Base-by-base conservation (phyloP, 2,329 filamentous ascomycete genomes). In the Aspergillus amoenus region DNA sequence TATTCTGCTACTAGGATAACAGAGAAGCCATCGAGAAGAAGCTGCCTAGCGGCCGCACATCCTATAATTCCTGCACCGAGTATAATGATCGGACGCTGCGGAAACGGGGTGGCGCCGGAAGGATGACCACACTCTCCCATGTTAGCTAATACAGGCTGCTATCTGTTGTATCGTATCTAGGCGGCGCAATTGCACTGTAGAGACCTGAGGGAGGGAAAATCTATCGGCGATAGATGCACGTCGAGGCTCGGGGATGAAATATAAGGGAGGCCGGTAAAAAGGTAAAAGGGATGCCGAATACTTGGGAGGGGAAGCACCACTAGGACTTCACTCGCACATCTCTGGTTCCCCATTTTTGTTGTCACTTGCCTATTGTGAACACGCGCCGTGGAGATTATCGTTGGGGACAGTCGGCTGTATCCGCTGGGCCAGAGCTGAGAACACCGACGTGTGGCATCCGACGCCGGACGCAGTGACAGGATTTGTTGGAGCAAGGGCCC, bases 1-100 rank as follows among this genome's bases (percentile, higher is more conserved):
- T 68, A 74, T 53, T 75, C 72, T 1, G 71, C 73, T 5, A 75
- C 71, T 30, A 75, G 37, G 5, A 66, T 63, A 5, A 75, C 73
- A 5, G 66, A 60, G 40, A 75, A 75, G 3, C 73, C 73, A 27
- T 65, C 64, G n/a, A 66, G 62, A 4, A 76, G 61, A 9, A 76
- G 62, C 55, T 73, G 71, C 21, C 67, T 66, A 6, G 73, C 73
- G 2, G 72, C 59, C 3, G 73, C 68, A 61, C 73, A 75, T n/a
- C 73, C 73, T 27, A 75, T 75, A 42, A 75, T 75, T 2, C 73
- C 73, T 17, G 71, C 73, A n/a, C 73, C 73, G 1, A 75, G 61
- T 24, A 75, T 72, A 30, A 75, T 56, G 34, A 75, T 60, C 5
- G 71, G 69, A 8, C 71, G 68, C 52, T 73, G 71, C 5, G 72